Percentiles rank a stretch among this genome's conserved stretches.
phyloP scores from a whole-genome alignment of 2,329 filamentous ascomycete species.

The Volutella citrinella region DNA sequence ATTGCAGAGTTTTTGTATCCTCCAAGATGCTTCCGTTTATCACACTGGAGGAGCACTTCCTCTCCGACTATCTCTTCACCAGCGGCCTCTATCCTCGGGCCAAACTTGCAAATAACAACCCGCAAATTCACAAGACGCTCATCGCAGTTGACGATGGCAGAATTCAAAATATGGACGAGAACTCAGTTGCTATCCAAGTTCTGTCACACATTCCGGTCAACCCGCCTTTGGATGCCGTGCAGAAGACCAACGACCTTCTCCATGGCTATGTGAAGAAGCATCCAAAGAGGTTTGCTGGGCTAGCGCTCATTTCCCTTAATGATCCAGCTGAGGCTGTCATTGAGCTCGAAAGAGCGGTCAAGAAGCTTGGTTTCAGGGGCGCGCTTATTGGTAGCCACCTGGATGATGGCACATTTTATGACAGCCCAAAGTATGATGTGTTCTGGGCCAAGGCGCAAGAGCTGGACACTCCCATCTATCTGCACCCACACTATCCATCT shows the following conservation, averaged over 20 bases:
- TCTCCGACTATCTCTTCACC: conserved; percentile 5
- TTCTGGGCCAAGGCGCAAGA: conserved; percentile 27
- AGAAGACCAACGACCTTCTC: conserved; percentile 6
- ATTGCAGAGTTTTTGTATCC: too few relatives aligned
- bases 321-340: conserved; percentile 25
- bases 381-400: conserved; percentile 29
- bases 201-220: conserved; percentile 8
- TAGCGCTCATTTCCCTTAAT: conserved; percentile 27
- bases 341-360: conserved; percentile 28
- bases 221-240: conserved; percentile 2
- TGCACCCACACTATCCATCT: conserved; percentile 43
- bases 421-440: conserved; percentile 27
- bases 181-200: conserved; percentile 5
- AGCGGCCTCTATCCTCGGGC: too few relatives aligned
- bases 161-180: conserved; percentile 7
- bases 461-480: conserved; percentile 49
- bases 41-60: conserved; percentile 11
- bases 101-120: conserved; percentile 6
- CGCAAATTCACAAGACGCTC: conserved; percentile 5
- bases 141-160: conserved; percentile 8
- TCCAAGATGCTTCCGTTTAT: too few relatives aligned
- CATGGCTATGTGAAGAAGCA: not conserved
- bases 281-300: conserved; percentile 23
- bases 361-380: conserved; percentile 30
- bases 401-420: conserved; percentile 26